Percentiles rank a stretch among this genome's conserved stretches.
Conservation (phyloP, 2,329 filamentous ascomycete genomes). For the Chaetomium globosum region DNA sequence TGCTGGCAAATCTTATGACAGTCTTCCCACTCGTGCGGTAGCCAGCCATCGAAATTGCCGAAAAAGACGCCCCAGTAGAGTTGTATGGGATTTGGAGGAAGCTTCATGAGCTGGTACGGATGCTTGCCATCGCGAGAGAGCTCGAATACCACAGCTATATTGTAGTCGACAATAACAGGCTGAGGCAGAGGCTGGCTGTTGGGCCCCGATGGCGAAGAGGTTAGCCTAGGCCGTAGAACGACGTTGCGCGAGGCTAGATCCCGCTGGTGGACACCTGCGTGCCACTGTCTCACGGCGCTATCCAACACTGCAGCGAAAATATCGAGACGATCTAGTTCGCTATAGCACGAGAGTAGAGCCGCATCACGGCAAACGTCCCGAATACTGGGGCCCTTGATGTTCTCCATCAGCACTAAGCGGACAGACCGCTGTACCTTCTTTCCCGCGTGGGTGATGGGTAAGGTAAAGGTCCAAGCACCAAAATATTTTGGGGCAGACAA, state of each 20-base stretch:
- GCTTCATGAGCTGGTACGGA: constrained; percentile 1
- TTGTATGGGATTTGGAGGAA: constrained; percentile 15
- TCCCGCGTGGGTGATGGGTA: constrained; percentile 5
- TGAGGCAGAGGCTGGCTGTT: constrained; percentile 5
- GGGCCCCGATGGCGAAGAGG: background rate
- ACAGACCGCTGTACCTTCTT: background rate
- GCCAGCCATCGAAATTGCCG: constrained; percentile 10
- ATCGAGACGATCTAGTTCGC: background rate
- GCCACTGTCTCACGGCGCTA: background rate
- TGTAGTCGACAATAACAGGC: constrained; percentile 20
- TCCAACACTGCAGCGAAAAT: background rate
- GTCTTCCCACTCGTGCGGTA: constrained; percentile 2
- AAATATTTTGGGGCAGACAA: constrained; percentile 16
- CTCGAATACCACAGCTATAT: constrained; percentile 8
- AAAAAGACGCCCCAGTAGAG: constrained; percentile 15
- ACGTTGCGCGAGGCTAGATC: constrained; percentile 22
- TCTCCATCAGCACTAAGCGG: constrained; percentile 22
- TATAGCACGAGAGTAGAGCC: background rate
- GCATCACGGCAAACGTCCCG: background rate
- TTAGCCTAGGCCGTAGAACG: constrained; percentile 1
- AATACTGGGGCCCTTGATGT: constrained; percentile 14
- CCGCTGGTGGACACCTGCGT: constrained; percentile 16
- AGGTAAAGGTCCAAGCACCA: constrained; percentile 20
- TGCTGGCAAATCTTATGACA: background rate
- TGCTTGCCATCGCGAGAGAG: constrained; percentile 11